These are phyloP conservation scores for Thielaviopsis populi DNA, from an alignment of 2,329 filamentous ascomycete genomes.

Conservation along the genomic window DNA sequence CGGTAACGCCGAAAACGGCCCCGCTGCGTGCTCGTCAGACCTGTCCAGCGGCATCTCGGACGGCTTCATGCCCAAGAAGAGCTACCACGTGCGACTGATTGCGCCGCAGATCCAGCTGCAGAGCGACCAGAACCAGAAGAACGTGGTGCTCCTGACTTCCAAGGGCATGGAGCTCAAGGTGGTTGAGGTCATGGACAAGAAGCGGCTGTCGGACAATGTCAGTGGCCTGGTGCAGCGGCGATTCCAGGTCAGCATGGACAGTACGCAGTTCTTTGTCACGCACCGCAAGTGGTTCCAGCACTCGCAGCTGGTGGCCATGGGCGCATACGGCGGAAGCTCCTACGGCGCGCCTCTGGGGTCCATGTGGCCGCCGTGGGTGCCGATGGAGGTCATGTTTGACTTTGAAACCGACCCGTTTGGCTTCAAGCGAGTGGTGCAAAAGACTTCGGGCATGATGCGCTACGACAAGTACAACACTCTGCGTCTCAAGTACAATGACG, in stretches of 20 bases:
- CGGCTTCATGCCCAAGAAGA: slow-evolving; percentile 82
- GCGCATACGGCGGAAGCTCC: slow-evolving; percentile 66
- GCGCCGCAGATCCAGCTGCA: slow-evolving; percentile 96
- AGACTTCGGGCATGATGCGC: slow-evolving; percentile 83
- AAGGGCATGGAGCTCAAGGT: slow-evolving; percentile 98
- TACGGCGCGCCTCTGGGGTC: slow-evolving; percentile 77
- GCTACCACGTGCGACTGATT: slow-evolving; percentile 87
- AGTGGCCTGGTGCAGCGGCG: slow-evolving; percentile 89
- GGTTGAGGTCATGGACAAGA: slow-evolving; percentile 94
- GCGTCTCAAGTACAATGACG: slow-evolving; percentile 91
- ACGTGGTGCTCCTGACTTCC: slow-evolving; percentile 89
- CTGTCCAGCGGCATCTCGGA: slow-evolving; percentile 63
- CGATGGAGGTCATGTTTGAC: slow-evolving; percentile 96
- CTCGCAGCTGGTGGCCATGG: slow-evolving; percentile 67
- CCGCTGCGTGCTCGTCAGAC: slow-evolving; percentile 30
- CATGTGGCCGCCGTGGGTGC: slow-evolving; percentile 95
- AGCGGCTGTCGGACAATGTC: slow-evolving; percentile 78
- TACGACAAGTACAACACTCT: slow-evolving; percentile 98
- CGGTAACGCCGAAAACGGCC: slow-evolving; percentile 21
- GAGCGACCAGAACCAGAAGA: slow-evolving; percentile 93
- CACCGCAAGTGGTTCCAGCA: slow-evolving; percentile 73
- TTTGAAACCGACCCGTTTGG: slow-evolving; percentile 87
- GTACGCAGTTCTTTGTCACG: slow-evolving; percentile 94
- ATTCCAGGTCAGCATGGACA: slow-evolving; percentile 91
- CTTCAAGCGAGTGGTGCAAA: slow-evolving; percentile 94